phyloP scores from a whole-genome alignment of 2,329 filamentous ascomycete species.

The Neofusicoccum sp. region DNA sequence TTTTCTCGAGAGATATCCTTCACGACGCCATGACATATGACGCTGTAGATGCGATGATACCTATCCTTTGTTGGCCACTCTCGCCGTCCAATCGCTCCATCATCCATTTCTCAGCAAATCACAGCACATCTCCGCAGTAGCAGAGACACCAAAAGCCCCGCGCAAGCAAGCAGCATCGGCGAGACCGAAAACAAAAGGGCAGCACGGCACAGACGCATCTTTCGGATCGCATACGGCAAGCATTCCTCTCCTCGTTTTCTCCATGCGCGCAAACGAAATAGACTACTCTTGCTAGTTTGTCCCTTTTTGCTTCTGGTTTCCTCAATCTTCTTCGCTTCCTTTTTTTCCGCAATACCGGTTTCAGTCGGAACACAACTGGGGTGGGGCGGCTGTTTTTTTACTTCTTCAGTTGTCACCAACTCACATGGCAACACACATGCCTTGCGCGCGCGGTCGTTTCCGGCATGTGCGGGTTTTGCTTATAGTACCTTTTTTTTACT shows the following conservation, averaged over 20 bases:
- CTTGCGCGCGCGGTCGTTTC: not conserved
- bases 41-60: conserved; percentile 31
- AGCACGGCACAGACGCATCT: not conserved
- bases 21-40: conserved; percentile 39
- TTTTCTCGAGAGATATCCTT: conserved; percentile 21
- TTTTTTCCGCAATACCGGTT: not conserved
- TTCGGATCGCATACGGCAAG: not conserved
- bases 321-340: not conserved
- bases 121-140: not conserved
- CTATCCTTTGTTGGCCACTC: conserved; percentile 16
- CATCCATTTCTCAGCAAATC: conserved; percentile 12
- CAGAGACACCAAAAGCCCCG: not conserved
- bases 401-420: not conserved
- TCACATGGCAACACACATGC: not conserved
- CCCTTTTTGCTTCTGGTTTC: not conserved
- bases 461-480: not conserved
- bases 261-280: not conserved
- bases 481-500: not conserved
- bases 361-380: not conserved
- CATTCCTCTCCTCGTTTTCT: not conserved
- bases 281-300: not conserved
- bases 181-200: not conserved
- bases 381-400: not conserved
- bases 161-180: not conserved
- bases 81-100: conserved; percentile 15